phyloP scores from a whole-genome alignment of 768 basidiomycete genomes.

The Amanita molliuscula region DNA sequence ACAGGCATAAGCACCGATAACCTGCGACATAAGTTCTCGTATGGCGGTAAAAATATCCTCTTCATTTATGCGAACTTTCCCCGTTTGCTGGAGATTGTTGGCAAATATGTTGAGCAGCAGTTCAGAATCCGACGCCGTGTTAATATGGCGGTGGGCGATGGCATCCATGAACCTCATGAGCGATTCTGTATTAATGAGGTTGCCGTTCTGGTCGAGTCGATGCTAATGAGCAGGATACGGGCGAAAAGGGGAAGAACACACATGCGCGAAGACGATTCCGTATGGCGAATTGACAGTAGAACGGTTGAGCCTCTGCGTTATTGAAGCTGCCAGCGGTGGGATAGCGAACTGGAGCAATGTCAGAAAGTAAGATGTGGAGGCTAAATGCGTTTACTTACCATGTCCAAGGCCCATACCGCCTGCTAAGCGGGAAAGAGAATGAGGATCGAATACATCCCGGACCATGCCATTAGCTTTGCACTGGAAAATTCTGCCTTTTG shows the following conservation, averaged over 20 bases:
- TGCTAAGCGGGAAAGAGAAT: conserved; percentile 62
- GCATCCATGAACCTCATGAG: conserved; percentile 94
- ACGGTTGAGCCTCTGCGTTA: conserved; percentile 96
- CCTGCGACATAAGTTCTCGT: conserved; percentile 78
- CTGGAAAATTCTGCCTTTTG: conserved; percentile 91
- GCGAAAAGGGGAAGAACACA: conserved; percentile 26
- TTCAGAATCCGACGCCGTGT: conserved; percentile 97
- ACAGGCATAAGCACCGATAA: conserved; percentile 92
- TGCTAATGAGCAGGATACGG: conserved; percentile 5
- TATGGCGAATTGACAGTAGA: conserved; percentile 99
- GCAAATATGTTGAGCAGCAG: conserved; percentile 96
- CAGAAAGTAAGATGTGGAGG: conserved; percentile 7
- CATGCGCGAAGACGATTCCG: conserved; percentile 96
- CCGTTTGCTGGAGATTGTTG: conserved; percentile 94
- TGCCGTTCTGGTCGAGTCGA: conserved; percentile 68
- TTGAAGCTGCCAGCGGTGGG: conserved; percentile 97
- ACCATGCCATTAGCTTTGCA: conserved; percentile 99
- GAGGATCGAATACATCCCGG: conserved; percentile 86
- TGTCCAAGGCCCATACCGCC: conserved; percentile 98
- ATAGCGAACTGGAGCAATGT: conserved; percentile 64
- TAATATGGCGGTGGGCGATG: conserved; percentile 95
- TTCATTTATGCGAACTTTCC: conserved; percentile 98
- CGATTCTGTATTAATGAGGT: conserved; percentile 84
- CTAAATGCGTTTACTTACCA: conserved; percentile 38
- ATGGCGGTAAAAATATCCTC: conserved; percentile 98